These are phyloP conservation scores for Cladophialophora psammophila DNA, from an alignment of 2,329 filamentous ascomycete species.

Conservation along the genomic window DNA sequence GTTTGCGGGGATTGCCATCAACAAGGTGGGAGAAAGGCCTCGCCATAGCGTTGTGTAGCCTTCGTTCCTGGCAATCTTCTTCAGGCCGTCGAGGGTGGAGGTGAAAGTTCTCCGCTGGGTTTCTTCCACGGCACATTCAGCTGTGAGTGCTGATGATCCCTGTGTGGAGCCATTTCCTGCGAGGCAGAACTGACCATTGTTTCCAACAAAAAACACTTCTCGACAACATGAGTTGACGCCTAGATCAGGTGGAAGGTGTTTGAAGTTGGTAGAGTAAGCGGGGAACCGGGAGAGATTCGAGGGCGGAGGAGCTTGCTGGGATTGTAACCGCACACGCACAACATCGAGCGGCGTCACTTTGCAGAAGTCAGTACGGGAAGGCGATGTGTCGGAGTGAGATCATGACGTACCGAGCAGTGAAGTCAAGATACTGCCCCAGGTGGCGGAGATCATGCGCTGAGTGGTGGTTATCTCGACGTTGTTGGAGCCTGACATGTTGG, in stretches of 20 bases:
- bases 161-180: slow-evolving; percentile 60
- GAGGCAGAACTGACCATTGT: slow-evolving; percentile 80
- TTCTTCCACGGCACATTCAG: slow-evolving; percentile 86
- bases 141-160: slow-evolving; percentile 56
- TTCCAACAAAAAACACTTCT: slow-evolving; percentile 95
- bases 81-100: slow-evolving; percentile 88
- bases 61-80: slow-evolving; percentile 95
- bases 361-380: slow-evolving; percentile 31
- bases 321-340: slow-evolving; percentile 91
- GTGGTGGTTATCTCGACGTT: slow-evolving; percentile 71
- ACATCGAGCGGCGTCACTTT: slow-evolving; percentile 94
- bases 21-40: slow-evolving; percentile 88
- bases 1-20: slow-evolving; percentile 94
- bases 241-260: slow-evolving; percentile 79
- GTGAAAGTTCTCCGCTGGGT: slow-evolving; percentile 82
- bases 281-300: slow-evolving; percentile 63
- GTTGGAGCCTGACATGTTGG: slow-evolving; percentile 33
- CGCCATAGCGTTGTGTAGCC: slow-evolving; percentile 87
- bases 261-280: slow-evolving; percentile 62
- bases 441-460: slow-evolving; percentile 95
- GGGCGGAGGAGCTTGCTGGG: slow-evolving; percentile 68
- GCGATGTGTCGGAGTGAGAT: slow-evolving; percentile 12
- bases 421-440: slow-evolving; percentile 87
- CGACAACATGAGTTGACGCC: slow-evolving; percentile 95
- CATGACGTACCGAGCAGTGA: slow-evolving; percentile 78